A percentile compares a stretch with the other conserved stretches of the same genome.
Evolutionary conservation across 495 filamentous ascomycete species (phyloP).

Genomic region (Lasiosphaeria ovina): DNA sequence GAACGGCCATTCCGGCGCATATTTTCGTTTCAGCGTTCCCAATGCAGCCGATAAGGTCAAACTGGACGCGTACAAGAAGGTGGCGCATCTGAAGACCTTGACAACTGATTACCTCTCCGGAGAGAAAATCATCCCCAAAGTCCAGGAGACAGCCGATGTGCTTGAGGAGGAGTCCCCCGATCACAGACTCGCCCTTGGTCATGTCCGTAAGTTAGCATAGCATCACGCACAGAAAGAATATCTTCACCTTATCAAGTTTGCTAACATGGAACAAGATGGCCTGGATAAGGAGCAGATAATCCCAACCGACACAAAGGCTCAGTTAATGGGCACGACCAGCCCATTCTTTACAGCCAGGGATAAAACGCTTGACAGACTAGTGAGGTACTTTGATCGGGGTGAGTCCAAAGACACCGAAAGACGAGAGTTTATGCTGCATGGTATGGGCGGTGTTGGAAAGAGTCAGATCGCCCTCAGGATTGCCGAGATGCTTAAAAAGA

Average conservation of each 20-base stretch:
- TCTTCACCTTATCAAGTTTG: background rate
- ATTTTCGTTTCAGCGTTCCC: slow-evolving; percentile 25
- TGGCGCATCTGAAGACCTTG: slow-evolving; percentile 15
- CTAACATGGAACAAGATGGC: background rate
- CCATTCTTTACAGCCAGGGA: slow-evolving; percentile 22
- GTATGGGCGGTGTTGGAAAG: slow-evolving; percentile 27
- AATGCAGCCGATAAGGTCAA: slow-evolving; percentile 77
- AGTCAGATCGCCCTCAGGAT: slow-evolving; percentile 23
- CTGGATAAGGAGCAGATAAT: background rate
- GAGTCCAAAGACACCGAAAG: background rate
- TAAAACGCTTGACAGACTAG: slow-evolving; percentile 16
- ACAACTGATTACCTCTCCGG: slow-evolving; percentile 13
- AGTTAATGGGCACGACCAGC: background rate
- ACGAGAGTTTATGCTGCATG: slow-evolving; percentile 21
- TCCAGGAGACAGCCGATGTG: background rate
- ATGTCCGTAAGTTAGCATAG: background rate
- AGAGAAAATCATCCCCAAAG: background rate
- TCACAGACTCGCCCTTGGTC: background rate
- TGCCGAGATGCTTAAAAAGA: slow-evolving; percentile 3
- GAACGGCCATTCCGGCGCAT: slow-evolving; percentile 1
- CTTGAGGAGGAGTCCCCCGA: background rate
- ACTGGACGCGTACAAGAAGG: slow-evolving; percentile 18
- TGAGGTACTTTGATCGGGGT: slow-evolving; percentile 8
- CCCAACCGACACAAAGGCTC: background rate
- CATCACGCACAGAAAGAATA: background rate